phyloP scores from a whole-genome alignment of 441 rosid species.

The Raphanus hybrid region DNA sequence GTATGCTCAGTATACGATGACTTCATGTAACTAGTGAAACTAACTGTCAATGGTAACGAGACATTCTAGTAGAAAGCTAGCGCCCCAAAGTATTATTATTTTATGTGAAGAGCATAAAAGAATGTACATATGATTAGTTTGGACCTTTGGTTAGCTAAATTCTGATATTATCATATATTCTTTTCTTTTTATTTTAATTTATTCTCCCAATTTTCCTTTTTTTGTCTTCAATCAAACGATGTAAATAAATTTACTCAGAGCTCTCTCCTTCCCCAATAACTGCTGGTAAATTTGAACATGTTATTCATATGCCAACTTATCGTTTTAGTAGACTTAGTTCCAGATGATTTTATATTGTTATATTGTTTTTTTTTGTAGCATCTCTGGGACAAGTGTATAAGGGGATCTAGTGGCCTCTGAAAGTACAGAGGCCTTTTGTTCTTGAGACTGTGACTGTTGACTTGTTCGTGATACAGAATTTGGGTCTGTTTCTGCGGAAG shows the following conservation, averaged over 20 bases:
- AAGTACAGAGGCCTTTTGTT: slow-evolving; percentile 1
- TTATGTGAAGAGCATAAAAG: no score
- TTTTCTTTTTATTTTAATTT: no score
- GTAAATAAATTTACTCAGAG: slow-evolving; percentile 67
- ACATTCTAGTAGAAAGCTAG: no score
- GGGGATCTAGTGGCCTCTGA: slow-evolving; percentile 46
- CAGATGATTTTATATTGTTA: slow-evolving; percentile 24
- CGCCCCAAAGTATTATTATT: no score
- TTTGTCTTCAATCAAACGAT: no score
- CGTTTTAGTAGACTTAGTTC: slow-evolving; percentile 13
- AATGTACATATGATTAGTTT: no score
- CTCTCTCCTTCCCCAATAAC: slow-evolving; percentile 97
- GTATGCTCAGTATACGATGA: no score
- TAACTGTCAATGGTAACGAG: no score
- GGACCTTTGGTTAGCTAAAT: no score
- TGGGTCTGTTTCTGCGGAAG: slow-evolving; percentile 44
- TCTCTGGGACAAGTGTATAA: slow-evolving; percentile 97
- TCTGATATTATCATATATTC: no score
- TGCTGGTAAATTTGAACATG: slow-evolving; percentile 61
- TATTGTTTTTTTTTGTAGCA: slow-evolving; percentile 54
- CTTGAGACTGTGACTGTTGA: background rate
- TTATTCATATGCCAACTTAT: background rate
- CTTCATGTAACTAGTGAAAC: no score
- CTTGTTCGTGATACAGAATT: background rate
- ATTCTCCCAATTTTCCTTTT: no score